Evolutionary conservation across 352 stramenopile genomes (phyloP), one percentile per base, ranked within the genome.

Genomic region (Phytophthora idaei): DNA sequence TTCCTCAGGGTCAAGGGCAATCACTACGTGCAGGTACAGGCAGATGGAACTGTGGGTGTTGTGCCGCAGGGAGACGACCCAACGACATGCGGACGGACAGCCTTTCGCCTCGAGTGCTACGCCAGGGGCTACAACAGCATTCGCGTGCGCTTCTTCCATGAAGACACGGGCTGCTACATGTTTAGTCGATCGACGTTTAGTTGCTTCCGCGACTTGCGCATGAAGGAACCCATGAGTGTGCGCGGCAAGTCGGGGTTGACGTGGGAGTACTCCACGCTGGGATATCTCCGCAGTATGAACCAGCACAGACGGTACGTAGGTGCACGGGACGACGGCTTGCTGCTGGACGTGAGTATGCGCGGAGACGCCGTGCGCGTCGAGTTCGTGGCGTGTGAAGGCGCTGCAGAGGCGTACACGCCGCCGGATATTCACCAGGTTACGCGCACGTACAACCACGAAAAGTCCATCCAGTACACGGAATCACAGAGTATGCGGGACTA

Each of bases 211-310:
- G 83, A 95, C 49, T 67, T 94, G 39, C 84, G 81, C 32, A 92
- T 95, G 85, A 95, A 95, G 64, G 80, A 78, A 21, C 69, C 80
- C 8, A 72, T 75, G 42, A 67, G 29, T 17, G 69, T 85, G 29
- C 81, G 87, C 1, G 87, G 87, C 50, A 90, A 81, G 48, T 80
- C 84, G 0, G 87, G 87, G 0, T 69, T 94, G 8, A 82, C 87
- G 47, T 95, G 85, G 85, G 87, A 94, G 53, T 92, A 94, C 54
- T 94, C 85, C 28, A 88, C 85, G 3, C 74, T 90, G 1, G 87
- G 87, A 15, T 83, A 93, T 58, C 74, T 95, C 32, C 87, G 92
- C 64, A 95, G 87, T 71, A 94, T 95, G 87, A 95, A 94, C 74
- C 88, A 96, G 71, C 88, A 96, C 56, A 84, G 88, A 44, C 80